Evolutionary conservation across 192 early-diverging fungal genomes (phyloP).

Genomic region (Coemansia sp.): DNA sequence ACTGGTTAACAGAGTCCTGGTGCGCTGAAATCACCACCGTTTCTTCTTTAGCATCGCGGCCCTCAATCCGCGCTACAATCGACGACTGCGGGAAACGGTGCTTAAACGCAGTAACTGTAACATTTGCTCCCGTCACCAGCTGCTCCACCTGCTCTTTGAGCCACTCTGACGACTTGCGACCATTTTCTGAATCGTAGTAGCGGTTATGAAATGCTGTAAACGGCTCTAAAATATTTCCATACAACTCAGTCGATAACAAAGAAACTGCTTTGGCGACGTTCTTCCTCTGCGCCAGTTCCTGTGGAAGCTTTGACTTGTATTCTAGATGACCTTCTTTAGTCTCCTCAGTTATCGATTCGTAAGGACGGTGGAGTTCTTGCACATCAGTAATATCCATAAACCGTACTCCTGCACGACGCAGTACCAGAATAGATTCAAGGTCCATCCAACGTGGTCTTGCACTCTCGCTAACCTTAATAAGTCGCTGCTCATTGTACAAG

Average conservation of each 20-base stretch:
- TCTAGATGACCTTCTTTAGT: not conserved
- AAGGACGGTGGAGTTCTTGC: slow-evolving; percentile 44
- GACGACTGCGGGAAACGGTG: slow-evolving; percentile 85
- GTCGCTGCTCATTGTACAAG: slow-evolving; percentile 46
- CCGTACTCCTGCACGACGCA: slow-evolving; percentile 64
- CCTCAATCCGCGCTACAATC: slow-evolving; percentile 80
- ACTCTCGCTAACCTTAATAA: slow-evolving; percentile 59
- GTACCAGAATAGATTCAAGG: slow-evolving; percentile 61
- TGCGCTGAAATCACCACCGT: slow-evolving; percentile 85
- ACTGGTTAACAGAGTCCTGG: slow-evolving; percentile 86
- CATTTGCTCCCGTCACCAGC: slow-evolving; percentile 51
- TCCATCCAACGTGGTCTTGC: slow-evolving; percentile 60
- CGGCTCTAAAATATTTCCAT: slow-evolving; percentile 66
- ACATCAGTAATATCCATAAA: slow-evolving; percentile 91
- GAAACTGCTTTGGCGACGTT: slow-evolving; percentile 62
- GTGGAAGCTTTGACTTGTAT: slow-evolving; percentile 52
- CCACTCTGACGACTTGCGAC: slow-evolving; percentile 68
- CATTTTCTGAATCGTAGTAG: slow-evolving; percentile 79
- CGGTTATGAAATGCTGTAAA: slow-evolving; percentile 87
- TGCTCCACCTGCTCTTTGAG: slow-evolving; percentile 60
- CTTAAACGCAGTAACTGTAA: slow-evolving; percentile 71
- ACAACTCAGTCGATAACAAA: slow-evolving; percentile 64
- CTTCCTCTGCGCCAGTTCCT: slow-evolving; percentile 55
- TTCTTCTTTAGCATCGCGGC: slow-evolving; percentile 50
- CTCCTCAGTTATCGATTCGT: not conserved